Evolutionary conservation across 495 filamentous ascomycete genomes (phyloP).

Genomic region (Aspergillus coremiiformis): DNA sequence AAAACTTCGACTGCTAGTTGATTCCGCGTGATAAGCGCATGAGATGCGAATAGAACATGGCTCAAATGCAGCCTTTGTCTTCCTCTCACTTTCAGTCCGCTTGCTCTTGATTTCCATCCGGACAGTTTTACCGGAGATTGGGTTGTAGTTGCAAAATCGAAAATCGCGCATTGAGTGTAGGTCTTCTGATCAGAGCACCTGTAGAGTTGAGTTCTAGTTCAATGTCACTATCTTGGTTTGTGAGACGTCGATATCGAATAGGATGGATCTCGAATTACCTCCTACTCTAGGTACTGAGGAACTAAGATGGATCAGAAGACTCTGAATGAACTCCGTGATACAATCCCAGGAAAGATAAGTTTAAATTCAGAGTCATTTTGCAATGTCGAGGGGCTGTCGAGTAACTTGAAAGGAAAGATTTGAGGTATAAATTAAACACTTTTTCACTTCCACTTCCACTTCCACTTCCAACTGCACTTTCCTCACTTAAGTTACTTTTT

Average conservation of each 20-base stretch:
- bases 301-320: background rate
- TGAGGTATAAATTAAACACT: no score
- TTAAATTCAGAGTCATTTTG: no score
- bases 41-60: background rate
- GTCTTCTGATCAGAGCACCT: background rate
- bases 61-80: background rate
- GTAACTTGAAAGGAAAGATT: no score
- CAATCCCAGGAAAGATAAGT: no score
- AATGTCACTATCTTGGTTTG: background rate
- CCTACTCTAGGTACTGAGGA: no score
- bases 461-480: no score
- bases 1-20: slow-evolving; percentile 1
- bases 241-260: background rate
- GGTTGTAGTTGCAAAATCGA: background rate
- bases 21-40: slow-evolving; percentile 7
- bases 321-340: no score
- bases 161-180: background rate
- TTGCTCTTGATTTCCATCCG: background rate
- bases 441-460: no score
- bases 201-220: background rate
- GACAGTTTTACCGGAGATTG: background rate
- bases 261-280: background rate
- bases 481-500: no score
- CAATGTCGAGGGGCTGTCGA: no score
- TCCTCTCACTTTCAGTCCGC: background rate